Conservation (phyloP, 768 basidiomycete genomes). For the Panaeolus cyanescens region DNA sequence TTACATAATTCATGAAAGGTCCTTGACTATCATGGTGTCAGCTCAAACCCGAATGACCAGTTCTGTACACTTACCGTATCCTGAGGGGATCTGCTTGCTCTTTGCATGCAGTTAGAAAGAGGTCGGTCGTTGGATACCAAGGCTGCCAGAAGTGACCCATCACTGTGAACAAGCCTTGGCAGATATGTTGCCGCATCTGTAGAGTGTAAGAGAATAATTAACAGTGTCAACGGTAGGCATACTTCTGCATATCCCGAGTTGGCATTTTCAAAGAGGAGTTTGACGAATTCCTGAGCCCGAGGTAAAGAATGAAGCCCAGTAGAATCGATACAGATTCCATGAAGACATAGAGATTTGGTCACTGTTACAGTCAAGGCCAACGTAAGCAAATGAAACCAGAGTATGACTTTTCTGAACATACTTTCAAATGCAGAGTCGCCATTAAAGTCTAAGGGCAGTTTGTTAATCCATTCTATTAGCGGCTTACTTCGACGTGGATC, state of each 20-base stretch:
- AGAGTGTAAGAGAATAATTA: neutral
- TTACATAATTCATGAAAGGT: conserved; percentile 57
- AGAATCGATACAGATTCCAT: conserved; percentile 67
- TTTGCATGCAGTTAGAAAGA: conserved; percentile 58
- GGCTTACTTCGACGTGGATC: conserved; percentile 80
- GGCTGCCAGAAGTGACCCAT: conserved; percentile 70
- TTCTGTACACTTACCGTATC: conserved; percentile 45
- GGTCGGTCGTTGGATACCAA: conserved; percentile 54
- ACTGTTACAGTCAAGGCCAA: conserved; percentile 42
- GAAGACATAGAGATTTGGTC: conserved; percentile 70
- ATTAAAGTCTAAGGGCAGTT: conserved; percentile 78
- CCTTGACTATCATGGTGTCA: conserved; percentile 41
- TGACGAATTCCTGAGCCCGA: conserved; percentile 66
- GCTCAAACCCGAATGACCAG: conserved; percentile 4
- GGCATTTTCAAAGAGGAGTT: conserved; percentile 72
- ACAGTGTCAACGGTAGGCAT: conserved; percentile 8
- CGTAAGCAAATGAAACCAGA: neutral
- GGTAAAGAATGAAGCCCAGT: conserved; percentile 68
- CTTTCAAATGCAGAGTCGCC: conserved; percentile 88
- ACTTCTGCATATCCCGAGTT: conserved; percentile 89
- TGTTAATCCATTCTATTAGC: conserved; percentile 75
- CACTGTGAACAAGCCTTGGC: conserved; percentile 62
- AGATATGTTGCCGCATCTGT: conserved; percentile 71
- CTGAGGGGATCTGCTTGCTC: conserved; percentile 57
- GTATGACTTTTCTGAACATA: conserved; percentile 45